Evolutionary conservation across 1,284 basidiomycete genomes (phyloP).

Genomic region (Takashimella tepidaria): DNA sequence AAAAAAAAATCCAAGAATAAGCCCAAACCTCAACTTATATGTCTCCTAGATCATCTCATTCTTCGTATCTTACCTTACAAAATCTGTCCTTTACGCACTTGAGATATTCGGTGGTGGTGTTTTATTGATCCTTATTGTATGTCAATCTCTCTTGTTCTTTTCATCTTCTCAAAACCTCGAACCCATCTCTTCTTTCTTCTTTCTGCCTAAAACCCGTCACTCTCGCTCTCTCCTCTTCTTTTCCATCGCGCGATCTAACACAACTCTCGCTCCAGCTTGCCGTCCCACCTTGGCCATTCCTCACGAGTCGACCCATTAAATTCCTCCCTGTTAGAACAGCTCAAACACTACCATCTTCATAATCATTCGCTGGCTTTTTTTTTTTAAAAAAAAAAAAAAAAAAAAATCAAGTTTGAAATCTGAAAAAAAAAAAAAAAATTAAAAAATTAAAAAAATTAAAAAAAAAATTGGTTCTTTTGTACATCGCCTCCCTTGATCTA

Average conservation of each 20-base stretch:
- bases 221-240: neutral
- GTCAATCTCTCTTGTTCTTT: conserved; percentile 7
- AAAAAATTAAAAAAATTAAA: too few relatives aligned
- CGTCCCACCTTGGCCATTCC: conserved; percentile 40
- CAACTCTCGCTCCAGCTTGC: conserved; percentile 15
- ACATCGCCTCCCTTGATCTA: too few relatives aligned
- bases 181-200: too few relatives aligned
- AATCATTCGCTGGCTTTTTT: too few relatives aligned
- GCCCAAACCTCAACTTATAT: conserved; percentile 1
- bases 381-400: too few relatives aligned
- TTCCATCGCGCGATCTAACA: too few relatives aligned
- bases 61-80: conserved; percentile 22
- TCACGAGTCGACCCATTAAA: conserved; percentile 31
- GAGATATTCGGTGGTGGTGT: conserved; percentile 36
- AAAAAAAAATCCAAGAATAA: neutral
- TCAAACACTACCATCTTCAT: neutral
- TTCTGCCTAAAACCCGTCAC: too few relatives aligned
- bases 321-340: conserved; percentile 30
- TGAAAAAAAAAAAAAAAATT: too few relatives aligned
- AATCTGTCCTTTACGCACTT: conserved; percentile 34
- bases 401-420: too few relatives aligned
- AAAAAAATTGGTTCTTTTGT: too few relatives aligned
- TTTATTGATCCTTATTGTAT: conserved; percentile 26
- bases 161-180: neutral
- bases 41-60: conserved; percentile 28